Base-by-base conservation (phyloP, 306 rosid species). In the Carpinus viminea region DNA sequence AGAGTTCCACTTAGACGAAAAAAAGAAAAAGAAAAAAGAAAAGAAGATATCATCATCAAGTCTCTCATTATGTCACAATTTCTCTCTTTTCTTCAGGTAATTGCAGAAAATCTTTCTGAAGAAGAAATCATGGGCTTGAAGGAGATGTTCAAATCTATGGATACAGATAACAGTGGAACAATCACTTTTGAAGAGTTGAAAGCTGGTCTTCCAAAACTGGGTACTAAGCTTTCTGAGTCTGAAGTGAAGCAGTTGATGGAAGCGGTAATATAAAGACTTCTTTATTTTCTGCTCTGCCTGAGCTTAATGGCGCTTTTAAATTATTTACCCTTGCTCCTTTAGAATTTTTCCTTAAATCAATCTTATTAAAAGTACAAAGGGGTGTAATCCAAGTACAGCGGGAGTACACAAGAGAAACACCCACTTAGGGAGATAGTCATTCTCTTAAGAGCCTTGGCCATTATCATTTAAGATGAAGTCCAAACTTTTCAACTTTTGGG, bases 101-200 rank as follows among this genome's bases (percentile, higher is more conserved):
- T 95, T 76, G 98, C 98, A 41, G 98, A 95, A 86, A 95, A 85
- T 83, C 98, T 95, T 85, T 92, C 98, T 64, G 98, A 92, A 87
- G 98, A 95, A 74, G 98, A 95, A 87, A 95, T 95, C 59, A 90
- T 92, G 74, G 98, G 98, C 80, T 82, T 95, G 88, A 95, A 95
- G 86, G 98, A 95, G 83, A 92, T 95, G 97, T 95, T 92, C 86
- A 95, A 92, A 88, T 91, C 98, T 48, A 92, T 95, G 96, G 98
- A 95, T 79, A 95, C 98, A 13, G 98, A 95, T 86, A 91, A 92
- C 71, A 95, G 98, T 84, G 98, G 98, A 81, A 95, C 98, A 69
- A 87, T 95, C 73, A 95, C 98, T 59, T 92, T 74, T 76, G 98
- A 95, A 74, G 98, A 95, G 88, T 88, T 95, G 83, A 91, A 95